These are phyloP conservation scores for Daldinia decipiens DNA, from an alignment of 495 filamentous ascomycete genomes.

Conservation along the genomic window DNA sequence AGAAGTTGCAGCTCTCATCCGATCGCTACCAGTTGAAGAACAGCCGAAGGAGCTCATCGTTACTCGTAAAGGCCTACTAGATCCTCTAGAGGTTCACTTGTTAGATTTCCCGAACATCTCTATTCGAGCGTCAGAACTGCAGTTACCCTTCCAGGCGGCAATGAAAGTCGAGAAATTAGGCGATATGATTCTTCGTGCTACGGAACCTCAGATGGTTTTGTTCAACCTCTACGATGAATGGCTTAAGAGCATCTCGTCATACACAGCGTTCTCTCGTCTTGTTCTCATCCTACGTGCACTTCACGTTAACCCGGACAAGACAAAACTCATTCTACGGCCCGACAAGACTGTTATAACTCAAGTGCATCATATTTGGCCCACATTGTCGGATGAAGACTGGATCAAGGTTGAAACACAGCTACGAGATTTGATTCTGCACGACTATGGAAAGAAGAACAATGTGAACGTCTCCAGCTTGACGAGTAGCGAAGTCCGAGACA, in stretches of 20 bases:
- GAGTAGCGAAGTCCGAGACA: constrained; percentile 95
- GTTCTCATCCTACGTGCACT: constrained; percentile 95
- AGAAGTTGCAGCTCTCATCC: constrained; percentile 98
- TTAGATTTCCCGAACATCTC: constrained; percentile 99
- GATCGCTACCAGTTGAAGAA: constrained; percentile 96
- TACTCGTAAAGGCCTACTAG: constrained; percentile 94
- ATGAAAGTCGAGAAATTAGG: constrained; percentile 99
- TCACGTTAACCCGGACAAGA: constrained; percentile 98
- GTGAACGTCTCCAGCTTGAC: constrained; percentile 98
- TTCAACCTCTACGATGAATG: constrained; percentile 99
- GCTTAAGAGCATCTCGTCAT: constrained; percentile 98
- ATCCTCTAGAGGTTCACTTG: constrained; percentile 96
- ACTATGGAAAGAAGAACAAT: constrained; percentile 99
- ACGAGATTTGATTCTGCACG: constrained; percentile 94
- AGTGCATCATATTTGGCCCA: constrained; percentile 99
- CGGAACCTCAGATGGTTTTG: constrained; percentile 98
- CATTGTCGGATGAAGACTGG: constrained; percentile 95
- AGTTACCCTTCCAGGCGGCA: constrained; percentile 98
- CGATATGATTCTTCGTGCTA: constrained; percentile 98
- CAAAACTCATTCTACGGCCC: constrained; percentile 94
- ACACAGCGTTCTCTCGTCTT: constrained; percentile 97
- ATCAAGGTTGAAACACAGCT: constrained; percentile 98
- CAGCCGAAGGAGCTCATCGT: constrained; percentile 99
- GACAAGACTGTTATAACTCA: constrained; percentile 99
- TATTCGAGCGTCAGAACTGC: constrained; percentile 96